A percentile compares a stretch with the other conserved stretches of the same genome.
phyloP scores from a whole-genome alignment of 2,329 filamentous ascomycete species.

The Sporothrix phasma region DNA sequence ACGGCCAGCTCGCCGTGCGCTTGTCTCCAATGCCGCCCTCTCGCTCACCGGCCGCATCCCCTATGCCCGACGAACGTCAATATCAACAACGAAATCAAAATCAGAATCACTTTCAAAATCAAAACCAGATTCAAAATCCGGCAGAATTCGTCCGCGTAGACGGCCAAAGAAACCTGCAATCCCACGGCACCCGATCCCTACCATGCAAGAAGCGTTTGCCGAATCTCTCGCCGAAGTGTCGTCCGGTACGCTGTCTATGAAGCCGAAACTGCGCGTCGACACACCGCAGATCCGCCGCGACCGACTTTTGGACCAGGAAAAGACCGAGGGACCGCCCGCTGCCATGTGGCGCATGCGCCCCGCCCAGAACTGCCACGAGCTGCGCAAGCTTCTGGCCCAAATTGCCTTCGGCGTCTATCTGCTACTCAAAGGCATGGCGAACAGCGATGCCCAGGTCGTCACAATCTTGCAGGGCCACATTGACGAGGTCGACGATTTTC shows the following conservation, averaged over 20 bases:
- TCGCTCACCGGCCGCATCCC: constrained; percentile 10
- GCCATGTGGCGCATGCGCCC: constrained; percentile 66
- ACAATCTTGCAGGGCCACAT: constrained; percentile 85
- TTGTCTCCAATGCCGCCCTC: constrained; percentile 16
- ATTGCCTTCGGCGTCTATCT: constrained; percentile 91
- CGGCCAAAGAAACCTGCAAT: constrained; percentile 20
- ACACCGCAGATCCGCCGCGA: constrained; percentile 55
- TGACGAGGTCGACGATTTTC: constrained; percentile 84
- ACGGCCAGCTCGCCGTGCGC: constrained; percentile 22
- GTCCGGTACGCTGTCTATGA: constrained; percentile 33
- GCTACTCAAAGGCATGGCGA: constrained; percentile 73
- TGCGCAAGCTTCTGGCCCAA: constrained; percentile 84
- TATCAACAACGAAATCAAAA: too few relatives aligned
- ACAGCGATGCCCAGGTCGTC: constrained; percentile 79
- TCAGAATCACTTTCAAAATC: too few relatives aligned
- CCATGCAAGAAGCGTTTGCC: constrained; percentile 72
- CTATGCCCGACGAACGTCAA: too few relatives aligned
- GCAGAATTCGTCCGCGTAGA: neutral
- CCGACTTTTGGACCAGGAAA: constrained; percentile 55
- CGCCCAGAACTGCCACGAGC: constrained; percentile 71
- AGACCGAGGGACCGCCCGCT: constrained; percentile 61
- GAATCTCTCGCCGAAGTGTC: constrained; percentile 70
- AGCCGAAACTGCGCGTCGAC: constrained; percentile 43
- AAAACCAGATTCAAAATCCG: constrained; percentile 10
- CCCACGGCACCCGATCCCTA: constrained; percentile 57